Evolutionary conservation across 1,139 yeast species (phyloP).

Genomic region (Kurtzmaniella quercitrusa): DNA sequence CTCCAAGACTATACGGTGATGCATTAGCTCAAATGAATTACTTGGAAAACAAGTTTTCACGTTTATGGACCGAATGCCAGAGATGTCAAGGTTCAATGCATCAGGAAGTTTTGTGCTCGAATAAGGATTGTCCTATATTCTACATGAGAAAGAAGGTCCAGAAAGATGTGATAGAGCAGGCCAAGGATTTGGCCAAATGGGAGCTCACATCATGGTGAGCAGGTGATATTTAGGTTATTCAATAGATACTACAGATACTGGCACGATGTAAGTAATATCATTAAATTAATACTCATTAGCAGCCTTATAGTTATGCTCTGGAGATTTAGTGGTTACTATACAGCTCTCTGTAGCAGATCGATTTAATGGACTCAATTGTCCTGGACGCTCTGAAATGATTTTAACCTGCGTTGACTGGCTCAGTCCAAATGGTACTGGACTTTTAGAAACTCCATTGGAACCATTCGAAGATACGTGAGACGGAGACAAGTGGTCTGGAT

Average conservation of each 20-base stretch:
- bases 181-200: constrained; percentile 70
- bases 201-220: constrained; percentile 54
- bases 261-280: not conserved
- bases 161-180: constrained; percentile 71
- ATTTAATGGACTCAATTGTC: constrained; percentile 24
- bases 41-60: constrained; percentile 76
- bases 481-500: constrained; percentile 13
- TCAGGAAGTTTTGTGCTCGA: constrained; percentile 92
- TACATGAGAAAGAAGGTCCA: constrained; percentile 96
- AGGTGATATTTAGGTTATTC: too few species aligned
- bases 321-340: constrained; percentile 8
- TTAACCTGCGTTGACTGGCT: not conserved
- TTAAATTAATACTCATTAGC: constrained; percentile 2
- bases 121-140: constrained; percentile 95
- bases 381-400: constrained; percentile 20
- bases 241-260: not conserved
- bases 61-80: constrained; percentile 98
- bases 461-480: constrained; percentile 11
- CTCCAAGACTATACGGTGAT: constrained; percentile 74
- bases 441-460: constrained; percentile 9
- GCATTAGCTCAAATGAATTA: constrained; percentile 78
- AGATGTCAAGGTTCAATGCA: constrained; percentile 95
- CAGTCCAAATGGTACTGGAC: constrained; percentile 11
- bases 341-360: constrained; percentile 36
- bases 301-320: constrained; percentile 4